Base-by-base conservation (phyloP, 2,329 filamentous ascomycete genomes). In the Ceratocystis cubensis region DNA sequence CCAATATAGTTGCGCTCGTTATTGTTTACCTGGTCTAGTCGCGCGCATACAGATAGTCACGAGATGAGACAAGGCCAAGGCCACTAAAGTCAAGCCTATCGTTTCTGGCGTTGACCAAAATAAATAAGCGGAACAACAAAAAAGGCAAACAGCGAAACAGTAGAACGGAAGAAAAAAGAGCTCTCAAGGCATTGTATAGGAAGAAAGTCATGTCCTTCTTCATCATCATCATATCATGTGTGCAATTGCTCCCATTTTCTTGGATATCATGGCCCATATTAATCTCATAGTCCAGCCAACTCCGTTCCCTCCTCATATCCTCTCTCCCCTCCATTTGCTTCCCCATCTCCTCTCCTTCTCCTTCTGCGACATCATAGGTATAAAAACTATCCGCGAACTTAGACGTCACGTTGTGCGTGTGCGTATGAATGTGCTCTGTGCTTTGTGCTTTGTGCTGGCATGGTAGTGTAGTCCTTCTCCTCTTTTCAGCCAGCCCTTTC, bases 251-350 rank as follows among this genome's bases (percentile, higher is more conserved):
- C 25, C 56, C 28, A 59, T 59, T 59, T 59, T 59, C 56, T 30
- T 59, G 56, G 25, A 59, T 59, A 59, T 59, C 56, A 59, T 59
- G 28, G 56, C 56, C 56, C 56, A 37, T 59, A 59, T 59, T 59
- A 59, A 37, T 59, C 28, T 33, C 30, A 28, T 30, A 59, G 56
- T 20, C 56, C 56, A 33, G 17, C 30, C 28, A 41, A 41, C 37
- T 41, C 37, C 37, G 37, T 41, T 15, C 37, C 10, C 37, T 41
- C 37, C 10, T 41, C 13, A 37, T 37, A 2, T 41, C 13, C 37
- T 5, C 3, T 41, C 13, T 41, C 37, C 2, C 33, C 33, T 13
- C 33, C 37, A 8, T 41, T 13, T 10, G 8, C 37, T 13, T 41
- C 13, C 13, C 37, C 4, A 4, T 13, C 33, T 28, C 30, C 30